Base-by-base conservation (phyloP, 495 filamentous ascomycete species). In the Articulospora tetracladia region DNA sequence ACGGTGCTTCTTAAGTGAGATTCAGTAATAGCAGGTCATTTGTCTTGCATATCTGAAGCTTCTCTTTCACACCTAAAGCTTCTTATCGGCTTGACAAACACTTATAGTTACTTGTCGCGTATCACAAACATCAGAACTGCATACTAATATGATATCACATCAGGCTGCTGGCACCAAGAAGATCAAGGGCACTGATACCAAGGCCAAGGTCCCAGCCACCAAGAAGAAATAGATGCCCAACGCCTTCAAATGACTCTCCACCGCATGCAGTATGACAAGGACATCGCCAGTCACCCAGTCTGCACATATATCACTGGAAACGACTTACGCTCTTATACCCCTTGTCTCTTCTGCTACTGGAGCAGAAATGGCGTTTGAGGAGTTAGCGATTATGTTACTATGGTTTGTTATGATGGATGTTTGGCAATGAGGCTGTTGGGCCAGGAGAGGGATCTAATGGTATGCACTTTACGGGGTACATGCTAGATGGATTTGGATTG, bases 121-220 rank as follows among this genome's bases (percentile, higher is more conserved):
- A 32, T 13, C 13, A 4, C 4, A 47, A 7, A 47, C 20, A 23
- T 47, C 10, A 22, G 47, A 50, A 24, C 25, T 8, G 25, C 6
- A 50, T 27, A n/a, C 24, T 61, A 53, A 34, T 25, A 55, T 19
- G 32, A 24, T 25, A 28, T 23, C 24, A 44, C 36, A 19, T 6
- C 47, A 74, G 72, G 71, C 64, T 41, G 69, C 71, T 17, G 71
- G 66, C 20, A 70, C 72, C 41, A 74, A 74, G 66, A 72, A 74
- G 62, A 68, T 66, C 58, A 70, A 68, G 44, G 72, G 67, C 47
- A 70, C 70, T 22, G 70, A 72, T 56, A 68, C 68, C 41, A 66
- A 58, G 53, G 49, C 39, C 55, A 70, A 61, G 68, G 60, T 52
- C 46, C 15, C 55, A 44, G 56, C 56, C 2, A 60, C 49, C 36